Percentiles rank a stretch among this genome's conserved stretches.
Conservation (phyloP, 2,329 filamentous ascomycete species). For the Cladosporium sp. region DNA sequence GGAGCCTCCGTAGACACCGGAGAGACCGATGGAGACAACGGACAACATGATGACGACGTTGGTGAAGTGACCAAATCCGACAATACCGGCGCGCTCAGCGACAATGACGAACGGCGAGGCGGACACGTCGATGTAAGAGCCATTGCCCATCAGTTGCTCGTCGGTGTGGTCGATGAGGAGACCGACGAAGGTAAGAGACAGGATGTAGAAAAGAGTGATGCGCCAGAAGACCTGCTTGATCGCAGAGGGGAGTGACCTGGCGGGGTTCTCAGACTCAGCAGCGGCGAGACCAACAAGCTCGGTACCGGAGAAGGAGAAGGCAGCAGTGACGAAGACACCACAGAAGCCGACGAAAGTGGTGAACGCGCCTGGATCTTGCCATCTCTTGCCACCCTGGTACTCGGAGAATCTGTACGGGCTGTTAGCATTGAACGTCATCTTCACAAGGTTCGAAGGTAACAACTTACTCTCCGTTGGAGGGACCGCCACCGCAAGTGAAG, state of each 20-base stretch:
- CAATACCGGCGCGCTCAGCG: slow-evolving; percentile 55
- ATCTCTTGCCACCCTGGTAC: slow-evolving; percentile 30
- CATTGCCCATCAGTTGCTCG: slow-evolving; percentile 18
- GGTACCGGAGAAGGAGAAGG: slow-evolving; percentile 59
- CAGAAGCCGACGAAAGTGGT: slow-evolving; percentile 59
- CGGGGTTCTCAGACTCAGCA: slow-evolving; percentile 47
- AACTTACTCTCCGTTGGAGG: slow-evolving; percentile 30
- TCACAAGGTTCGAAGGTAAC: not conserved
- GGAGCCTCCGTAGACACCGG: slow-evolving; percentile 55
- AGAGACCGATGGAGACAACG: slow-evolving; percentile 54
- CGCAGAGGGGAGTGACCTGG: slow-evolving; percentile 35
- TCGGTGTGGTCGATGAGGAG: slow-evolving; percentile 29
- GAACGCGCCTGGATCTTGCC: slow-evolving; percentile 35
- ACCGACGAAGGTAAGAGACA: slow-evolving; percentile 27
- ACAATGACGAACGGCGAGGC: slow-evolving; percentile 62
- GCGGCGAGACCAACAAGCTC: slow-evolving; percentile 52
- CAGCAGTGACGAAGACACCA: slow-evolving; percentile 60
- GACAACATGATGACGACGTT: slow-evolving; percentile 60
- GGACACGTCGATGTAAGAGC: slow-evolving; percentile 11
- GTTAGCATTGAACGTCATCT: slow-evolving; percentile 22
- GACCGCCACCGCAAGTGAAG: slow-evolving; percentile 54
- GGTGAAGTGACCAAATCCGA: slow-evolving; percentile 56
- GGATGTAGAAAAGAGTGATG: slow-evolving; percentile 28
- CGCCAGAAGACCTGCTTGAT: slow-evolving; percentile 30
- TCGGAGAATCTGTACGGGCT: slow-evolving; percentile 32